Evolutionary conservation across 2,329 filamentous ascomycete genomes (phyloP).

Genomic region (Clonostachys rhizophaga): DNA sequence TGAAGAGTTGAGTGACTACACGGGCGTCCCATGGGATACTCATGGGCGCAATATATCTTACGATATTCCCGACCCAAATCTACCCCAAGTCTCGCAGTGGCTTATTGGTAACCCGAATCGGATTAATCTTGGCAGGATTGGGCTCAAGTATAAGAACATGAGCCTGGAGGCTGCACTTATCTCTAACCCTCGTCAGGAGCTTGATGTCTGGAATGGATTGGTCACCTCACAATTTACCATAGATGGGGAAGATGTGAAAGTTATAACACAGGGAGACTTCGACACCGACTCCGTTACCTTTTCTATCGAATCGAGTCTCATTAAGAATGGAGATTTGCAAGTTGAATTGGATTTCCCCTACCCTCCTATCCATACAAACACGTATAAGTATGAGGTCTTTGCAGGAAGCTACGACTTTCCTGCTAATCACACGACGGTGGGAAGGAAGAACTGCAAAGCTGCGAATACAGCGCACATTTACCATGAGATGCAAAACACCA

Average conservation of each 20-base stretch:
- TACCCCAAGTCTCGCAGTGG: slow-evolving; percentile 40
- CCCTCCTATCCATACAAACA: slow-evolving; percentile 27
- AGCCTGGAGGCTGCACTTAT: slow-evolving; percentile 20
- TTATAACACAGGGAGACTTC: slow-evolving; percentile 29
- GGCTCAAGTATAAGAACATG: slow-evolving; percentile 24
- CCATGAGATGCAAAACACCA: slow-evolving; percentile 26
- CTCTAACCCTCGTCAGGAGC: slow-evolving; percentile 16
- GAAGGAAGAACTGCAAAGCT: slow-evolving; percentile 6
- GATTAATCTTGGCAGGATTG: slow-evolving; percentile 35
- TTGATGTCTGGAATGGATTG: background rate
- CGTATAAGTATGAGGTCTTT: slow-evolving; percentile 37
- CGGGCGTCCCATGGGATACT: slow-evolving; percentile 21
- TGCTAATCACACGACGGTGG: slow-evolving; percentile 27
- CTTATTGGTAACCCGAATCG: slow-evolving; percentile 43
- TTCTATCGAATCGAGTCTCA: slow-evolving; percentile 24
- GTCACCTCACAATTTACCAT: slow-evolving; percentile 28
- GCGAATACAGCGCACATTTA: slow-evolving; percentile 19
- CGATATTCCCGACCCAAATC: slow-evolving; percentile 24
- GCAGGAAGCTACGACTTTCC: slow-evolving; percentile 32
- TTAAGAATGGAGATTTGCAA: slow-evolving; percentile 21
- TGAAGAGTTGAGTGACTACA: slow-evolving; percentile 15
- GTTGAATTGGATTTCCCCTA: slow-evolving; percentile 38
- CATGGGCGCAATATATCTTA: slow-evolving; percentile 31
- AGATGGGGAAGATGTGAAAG: slow-evolving; percentile 18
- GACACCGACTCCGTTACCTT: slow-evolving; percentile 29